Conservation (phyloP, 2,329 filamentous ascomycete species). For the Sodiomyces alkalinus region DNA sequence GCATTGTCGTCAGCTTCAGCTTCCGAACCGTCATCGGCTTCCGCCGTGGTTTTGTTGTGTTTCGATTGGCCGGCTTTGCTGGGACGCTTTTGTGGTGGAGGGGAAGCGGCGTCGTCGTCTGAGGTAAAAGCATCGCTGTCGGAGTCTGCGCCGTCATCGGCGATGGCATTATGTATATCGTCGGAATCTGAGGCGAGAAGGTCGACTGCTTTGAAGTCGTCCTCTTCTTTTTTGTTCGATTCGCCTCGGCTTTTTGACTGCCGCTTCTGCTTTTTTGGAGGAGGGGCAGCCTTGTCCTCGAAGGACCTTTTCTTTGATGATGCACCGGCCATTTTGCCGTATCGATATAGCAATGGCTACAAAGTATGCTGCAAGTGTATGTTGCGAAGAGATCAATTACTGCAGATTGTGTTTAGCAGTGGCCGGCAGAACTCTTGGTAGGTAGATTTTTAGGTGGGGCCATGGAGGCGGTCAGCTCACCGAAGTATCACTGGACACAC, state of each 20-base stretch:
- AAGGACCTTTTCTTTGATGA: constrained; percentile 17
- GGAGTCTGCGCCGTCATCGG: constrained; percentile 30
- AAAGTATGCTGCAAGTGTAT: too few species aligned
- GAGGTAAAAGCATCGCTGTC: constrained; percentile 21
- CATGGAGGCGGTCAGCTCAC: too few species aligned
- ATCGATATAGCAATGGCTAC: too few species aligned
- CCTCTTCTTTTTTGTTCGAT: constrained; percentile 26
- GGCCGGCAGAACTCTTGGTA: too few species aligned
- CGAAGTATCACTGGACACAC: too few species aligned
- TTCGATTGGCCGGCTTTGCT: constrained; percentile 13
- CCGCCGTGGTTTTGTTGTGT: constrained; percentile 8
- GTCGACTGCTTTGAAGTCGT: constrained; percentile 34
- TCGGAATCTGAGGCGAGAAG: constrained; percentile 42
- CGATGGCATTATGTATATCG: constrained; percentile 35
- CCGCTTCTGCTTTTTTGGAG: constrained; percentile 31
- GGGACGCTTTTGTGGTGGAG: constrained; percentile 14
- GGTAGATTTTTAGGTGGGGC: too few species aligned
- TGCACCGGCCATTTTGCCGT: constrained; percentile 13
- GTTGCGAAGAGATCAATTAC: too few species aligned
- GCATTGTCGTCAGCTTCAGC: constrained; percentile 14
- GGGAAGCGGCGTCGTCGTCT: constrained; percentile 19
- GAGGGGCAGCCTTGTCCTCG: constrained; percentile 20
- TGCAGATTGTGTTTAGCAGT: too few species aligned
- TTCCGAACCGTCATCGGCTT: constrained; percentile 10
- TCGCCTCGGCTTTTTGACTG: constrained; percentile 36